phyloP scores from a whole-genome alignment of 345 rosid genomes.

The Lumnitzera racemosa region DNA sequence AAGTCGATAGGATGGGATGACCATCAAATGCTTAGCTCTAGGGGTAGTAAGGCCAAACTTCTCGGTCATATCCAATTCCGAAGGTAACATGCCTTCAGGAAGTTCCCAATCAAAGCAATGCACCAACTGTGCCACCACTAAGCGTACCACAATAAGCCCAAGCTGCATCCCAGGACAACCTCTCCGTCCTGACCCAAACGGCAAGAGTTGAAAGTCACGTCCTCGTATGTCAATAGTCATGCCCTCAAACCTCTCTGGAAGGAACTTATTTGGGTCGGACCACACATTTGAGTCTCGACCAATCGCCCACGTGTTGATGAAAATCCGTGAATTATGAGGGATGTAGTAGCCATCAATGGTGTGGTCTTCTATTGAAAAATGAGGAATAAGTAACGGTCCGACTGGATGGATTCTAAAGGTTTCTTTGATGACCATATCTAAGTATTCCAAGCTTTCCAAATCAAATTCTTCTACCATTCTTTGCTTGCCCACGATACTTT shows the following conservation, averaged over 20 bases:
- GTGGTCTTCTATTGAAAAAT: slow-evolving; percentile 21
- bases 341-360: slow-evolving; percentile 21
- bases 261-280: slow-evolving; percentile 28
- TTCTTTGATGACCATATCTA: slow-evolving; percentile 42
- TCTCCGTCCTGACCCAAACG: slow-evolving; percentile 39
- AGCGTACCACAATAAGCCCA: slow-evolving; percentile 22
- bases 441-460: slow-evolving; percentile 19
- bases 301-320: slow-evolving; percentile 33
- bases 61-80: slow-evolving; percentile 37
- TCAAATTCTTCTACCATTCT: slow-evolving; percentile 45
- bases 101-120: slow-evolving; percentile 54
- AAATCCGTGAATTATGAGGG: slow-evolving; percentile 22
- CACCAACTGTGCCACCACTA: slow-evolving; percentile 29
- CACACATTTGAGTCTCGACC: slow-evolving; percentile 32
- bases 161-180: slow-evolving; percentile 39
- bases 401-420: slow-evolving; percentile 40
- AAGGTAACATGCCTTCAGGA: slow-evolving; percentile 13
- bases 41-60: slow-evolving; percentile 24
- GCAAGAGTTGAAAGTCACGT: slow-evolving; percentile 33
- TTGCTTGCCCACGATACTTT: slow-evolving; percentile 25
- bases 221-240: slow-evolving; percentile 24
- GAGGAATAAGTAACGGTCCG: slow-evolving; percentile 27
- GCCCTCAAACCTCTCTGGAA: slow-evolving; percentile 32
- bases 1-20: slow-evolving; percentile 21
- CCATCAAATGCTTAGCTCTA: slow-evolving; percentile 30